Conservation (phyloP, 371 early-diverging fungal genomes). For the Syncephalastrum sp. region DNA sequence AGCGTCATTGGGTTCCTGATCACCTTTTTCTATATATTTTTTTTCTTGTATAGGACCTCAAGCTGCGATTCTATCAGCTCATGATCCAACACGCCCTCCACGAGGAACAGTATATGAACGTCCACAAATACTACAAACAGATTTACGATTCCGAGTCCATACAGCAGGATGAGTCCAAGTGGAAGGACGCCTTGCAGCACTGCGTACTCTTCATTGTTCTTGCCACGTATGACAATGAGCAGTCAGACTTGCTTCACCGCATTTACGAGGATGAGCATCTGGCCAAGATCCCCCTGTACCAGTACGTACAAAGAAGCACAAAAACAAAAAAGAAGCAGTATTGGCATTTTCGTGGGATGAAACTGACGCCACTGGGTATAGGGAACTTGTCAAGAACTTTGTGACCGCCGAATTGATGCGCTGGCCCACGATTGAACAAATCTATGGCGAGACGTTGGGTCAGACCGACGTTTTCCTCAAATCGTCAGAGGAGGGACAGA, state of each 20-base stretch:
- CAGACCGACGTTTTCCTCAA: slow-evolving; percentile 71
- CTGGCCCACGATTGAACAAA: slow-evolving; percentile 89
- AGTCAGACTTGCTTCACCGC: slow-evolving; percentile 88
- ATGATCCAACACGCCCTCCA: slow-evolving; percentile 95
- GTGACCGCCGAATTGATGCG: slow-evolving; percentile 90
- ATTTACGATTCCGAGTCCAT: slow-evolving; percentile 85
- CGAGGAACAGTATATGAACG: slow-evolving; percentile 84
- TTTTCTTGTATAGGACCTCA: slow-evolving; percentile 69
- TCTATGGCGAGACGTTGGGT: slow-evolving; percentile 75
- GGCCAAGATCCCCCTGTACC: slow-evolving; percentile 67
- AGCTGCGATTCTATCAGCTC: slow-evolving; percentile 91
- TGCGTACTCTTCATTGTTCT: slow-evolving; percentile 84
- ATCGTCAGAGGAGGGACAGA: slow-evolving; percentile 73
- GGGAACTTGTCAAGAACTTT: slow-evolving; percentile 85
- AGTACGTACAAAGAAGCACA: slow-evolving; percentile 47
- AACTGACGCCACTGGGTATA: slow-evolving; percentile 11
- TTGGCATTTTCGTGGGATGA: too few species aligned
- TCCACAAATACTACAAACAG: slow-evolving; percentile 89
- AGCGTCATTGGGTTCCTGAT: too few species aligned
- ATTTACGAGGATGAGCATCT: slow-evolving; percentile 78
- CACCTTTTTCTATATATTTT: too few species aligned
- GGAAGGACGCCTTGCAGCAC: slow-evolving; percentile 76
- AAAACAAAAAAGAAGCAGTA: too few species aligned
- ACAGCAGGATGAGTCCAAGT: slow-evolving; percentile 76
- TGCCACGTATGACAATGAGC: slow-evolving; percentile 95